Conservation (phyloP, 352 stramenopile species). For the Globisporangium carolinianum region DNA sequence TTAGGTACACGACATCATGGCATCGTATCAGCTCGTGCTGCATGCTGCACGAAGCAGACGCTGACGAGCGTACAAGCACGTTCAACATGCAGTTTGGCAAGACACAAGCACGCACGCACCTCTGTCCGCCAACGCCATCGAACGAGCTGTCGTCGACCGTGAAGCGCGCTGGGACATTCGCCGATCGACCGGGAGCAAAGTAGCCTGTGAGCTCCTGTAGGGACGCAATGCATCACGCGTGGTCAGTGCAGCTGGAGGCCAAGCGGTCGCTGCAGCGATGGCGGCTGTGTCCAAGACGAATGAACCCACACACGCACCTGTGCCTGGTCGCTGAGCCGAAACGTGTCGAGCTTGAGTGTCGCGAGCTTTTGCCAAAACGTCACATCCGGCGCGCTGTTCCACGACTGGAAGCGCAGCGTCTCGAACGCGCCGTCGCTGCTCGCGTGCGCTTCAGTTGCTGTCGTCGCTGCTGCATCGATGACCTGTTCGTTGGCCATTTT, state of each 20-base stretch:
- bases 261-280: too few species aligned
- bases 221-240: background rate
- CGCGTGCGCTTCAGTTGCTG: background rate
- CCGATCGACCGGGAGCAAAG: slow-evolving; percentile 53
- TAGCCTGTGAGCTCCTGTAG: slow-evolving; percentile 47
- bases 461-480: background rate
- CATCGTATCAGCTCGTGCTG: background rate
- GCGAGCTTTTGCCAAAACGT: slow-evolving; percentile 81
- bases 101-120: background rate
- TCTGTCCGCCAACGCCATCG: slow-evolving; percentile 1
- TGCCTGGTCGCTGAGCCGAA: slow-evolving; percentile 64
- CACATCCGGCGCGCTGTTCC: slow-evolving; percentile 73
- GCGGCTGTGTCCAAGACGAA: background rate
- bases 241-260: background rate
- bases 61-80: too few species aligned
- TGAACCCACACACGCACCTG: slow-evolving; percentile 32
- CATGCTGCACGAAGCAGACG: too few species aligned
- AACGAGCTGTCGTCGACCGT: slow-evolving; percentile 76
- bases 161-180: slow-evolving; percentile 59
- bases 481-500: too few species aligned
- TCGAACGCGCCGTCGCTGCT: slow-evolving; percentile 14
- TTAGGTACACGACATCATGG: too few species aligned
- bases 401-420: slow-evolving; percentile 76
- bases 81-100: too few species aligned
- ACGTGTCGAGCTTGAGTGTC: slow-evolving; percentile 74